Conservation (phyloP, 75 land plant species). For the Sequoia sempervirens region DNA sequence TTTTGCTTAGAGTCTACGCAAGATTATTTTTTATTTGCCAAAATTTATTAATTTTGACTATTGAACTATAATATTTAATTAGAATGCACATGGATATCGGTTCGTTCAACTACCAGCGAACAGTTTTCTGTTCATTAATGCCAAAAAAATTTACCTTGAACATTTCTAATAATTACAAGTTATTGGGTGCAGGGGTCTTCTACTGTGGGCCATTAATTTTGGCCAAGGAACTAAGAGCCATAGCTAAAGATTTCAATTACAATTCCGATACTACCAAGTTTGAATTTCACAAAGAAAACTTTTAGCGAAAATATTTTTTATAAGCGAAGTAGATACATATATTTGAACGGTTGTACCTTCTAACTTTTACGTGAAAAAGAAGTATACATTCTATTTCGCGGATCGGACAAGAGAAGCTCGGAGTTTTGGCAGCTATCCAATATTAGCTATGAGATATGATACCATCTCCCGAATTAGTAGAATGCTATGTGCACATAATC, state of each 20-base stretch:
- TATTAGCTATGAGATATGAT: not conserved
- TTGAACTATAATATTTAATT: too few relatives aligned
- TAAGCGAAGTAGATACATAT: not conserved
- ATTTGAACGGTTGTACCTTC: not conserved
- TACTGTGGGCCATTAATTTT: conserved; percentile 46
- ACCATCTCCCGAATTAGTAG: not conserved
- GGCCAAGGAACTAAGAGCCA: conserved; percentile 31
- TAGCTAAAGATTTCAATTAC: conserved; percentile 29
- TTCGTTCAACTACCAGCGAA: too few relatives aligned
- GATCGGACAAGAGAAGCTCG: not conserved
- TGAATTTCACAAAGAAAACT: conserved; percentile 69
- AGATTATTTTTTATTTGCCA: not conserved
- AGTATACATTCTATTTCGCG: not conserved
- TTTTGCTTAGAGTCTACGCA: conserved; percentile 30
- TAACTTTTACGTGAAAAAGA: not conserved
- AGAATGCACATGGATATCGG: too few relatives aligned
- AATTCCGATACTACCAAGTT: conserved; percentile 37
- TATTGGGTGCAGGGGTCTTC: conserved; percentile 43
- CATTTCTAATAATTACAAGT: not conserved
- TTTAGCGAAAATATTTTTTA: conserved; percentile 7
- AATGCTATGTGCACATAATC: not conserved
- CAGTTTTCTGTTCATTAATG: too few relatives aligned
- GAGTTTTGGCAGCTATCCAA: not conserved
- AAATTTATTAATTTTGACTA: too few relatives aligned
- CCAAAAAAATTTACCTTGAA: too few relatives aligned